Conservation (phyloP, 495 filamentous ascomycete species). For the Massariosphaeria phaeospora region DNA sequence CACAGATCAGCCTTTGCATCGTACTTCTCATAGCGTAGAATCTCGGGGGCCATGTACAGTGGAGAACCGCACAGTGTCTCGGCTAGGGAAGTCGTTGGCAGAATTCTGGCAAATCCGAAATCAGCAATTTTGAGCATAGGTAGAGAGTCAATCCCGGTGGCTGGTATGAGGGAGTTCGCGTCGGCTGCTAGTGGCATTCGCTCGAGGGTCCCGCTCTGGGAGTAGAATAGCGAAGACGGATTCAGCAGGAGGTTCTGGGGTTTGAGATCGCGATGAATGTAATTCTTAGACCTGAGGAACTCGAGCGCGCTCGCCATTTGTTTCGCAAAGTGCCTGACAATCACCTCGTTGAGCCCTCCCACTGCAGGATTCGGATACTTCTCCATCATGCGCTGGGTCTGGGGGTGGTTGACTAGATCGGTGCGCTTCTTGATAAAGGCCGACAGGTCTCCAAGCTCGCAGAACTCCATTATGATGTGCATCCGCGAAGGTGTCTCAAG, state of each 20-base stretch:
- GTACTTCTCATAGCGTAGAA: constrained; percentile 94
- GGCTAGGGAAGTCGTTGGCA: constrained; percentile 82
- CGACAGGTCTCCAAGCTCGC: constrained; percentile 87
- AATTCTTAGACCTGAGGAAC: constrained; percentile 76
- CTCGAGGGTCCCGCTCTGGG: constrained; percentile 44
- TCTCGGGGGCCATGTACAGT: constrained; percentile 98
- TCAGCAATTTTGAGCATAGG: constrained; percentile 97
- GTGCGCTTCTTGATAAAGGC: constrained; percentile 92
- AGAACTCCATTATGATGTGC: constrained; percentile 98
- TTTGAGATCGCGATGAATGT: constrained; percentile 95
- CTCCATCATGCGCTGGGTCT: constrained; percentile 75
- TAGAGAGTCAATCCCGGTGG: constrained; percentile 75
- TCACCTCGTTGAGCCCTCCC: constrained; percentile 85
- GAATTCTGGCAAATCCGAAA: constrained; percentile 90
- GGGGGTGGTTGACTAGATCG: constrained; percentile 65
- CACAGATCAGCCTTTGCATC: constrained; percentile 95
- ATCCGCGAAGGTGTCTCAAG: constrained; percentile 80
- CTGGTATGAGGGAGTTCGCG: constrained; percentile 70
- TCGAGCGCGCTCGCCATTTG: constrained; percentile 89
- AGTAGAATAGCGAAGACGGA: constrained; percentile 67
- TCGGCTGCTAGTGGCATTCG: constrained; percentile 59
- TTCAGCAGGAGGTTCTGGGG: constrained; percentile 92
- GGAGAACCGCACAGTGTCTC: constrained; percentile 98
- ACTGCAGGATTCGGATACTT: constrained; percentile 81
- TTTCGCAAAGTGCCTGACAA: constrained; percentile 92